These are phyloP conservation scores for Vanilla planifolia DNA, from an alignment of 106 monocot genomes.

Conservation along the genomic window DNA sequence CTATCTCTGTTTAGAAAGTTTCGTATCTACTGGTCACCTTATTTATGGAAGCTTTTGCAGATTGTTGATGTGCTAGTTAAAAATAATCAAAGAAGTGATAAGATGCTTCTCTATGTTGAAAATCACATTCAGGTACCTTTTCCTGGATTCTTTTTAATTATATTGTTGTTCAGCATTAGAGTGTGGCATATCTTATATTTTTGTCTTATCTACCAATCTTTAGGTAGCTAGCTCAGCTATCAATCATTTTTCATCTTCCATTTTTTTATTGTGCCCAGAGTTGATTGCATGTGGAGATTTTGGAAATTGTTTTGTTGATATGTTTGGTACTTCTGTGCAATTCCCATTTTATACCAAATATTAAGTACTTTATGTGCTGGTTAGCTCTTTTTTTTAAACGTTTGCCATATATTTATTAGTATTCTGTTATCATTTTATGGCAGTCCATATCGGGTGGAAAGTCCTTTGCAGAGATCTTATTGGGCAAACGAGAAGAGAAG, in stretches of 20 bases:
- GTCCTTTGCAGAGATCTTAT: constrained; percentile 80
- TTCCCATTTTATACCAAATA: no score
- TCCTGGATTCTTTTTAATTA: not conserved
- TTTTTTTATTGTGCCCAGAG: not conserved
- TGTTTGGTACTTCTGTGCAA: no score
- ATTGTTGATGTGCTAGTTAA: constrained; percentile 56
- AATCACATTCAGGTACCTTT: constrained; percentile 81
- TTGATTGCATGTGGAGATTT: not conserved
- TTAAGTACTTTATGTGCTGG: no score
- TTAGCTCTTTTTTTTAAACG: no score
- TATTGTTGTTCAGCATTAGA: not conserved
- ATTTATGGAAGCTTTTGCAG: constrained; percentile 21
- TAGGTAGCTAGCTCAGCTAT: not conserved
- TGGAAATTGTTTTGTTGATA: no score
- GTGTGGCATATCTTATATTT: not conserved
- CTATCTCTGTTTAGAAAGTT: no score
- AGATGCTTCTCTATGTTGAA: constrained; percentile 80
- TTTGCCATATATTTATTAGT: not conserved
- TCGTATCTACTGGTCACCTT: no score
- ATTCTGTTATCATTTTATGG: constrained; percentile 9
- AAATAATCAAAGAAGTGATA: constrained; percentile 34
- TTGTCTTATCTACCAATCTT: not conserved
- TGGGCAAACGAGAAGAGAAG: constrained; percentile 20
- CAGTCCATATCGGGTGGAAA: constrained; percentile 94
- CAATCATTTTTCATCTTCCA: not conserved